Base-by-base conservation (phyloP, 106 monocot species). In the Dioscorea alata region DNA sequence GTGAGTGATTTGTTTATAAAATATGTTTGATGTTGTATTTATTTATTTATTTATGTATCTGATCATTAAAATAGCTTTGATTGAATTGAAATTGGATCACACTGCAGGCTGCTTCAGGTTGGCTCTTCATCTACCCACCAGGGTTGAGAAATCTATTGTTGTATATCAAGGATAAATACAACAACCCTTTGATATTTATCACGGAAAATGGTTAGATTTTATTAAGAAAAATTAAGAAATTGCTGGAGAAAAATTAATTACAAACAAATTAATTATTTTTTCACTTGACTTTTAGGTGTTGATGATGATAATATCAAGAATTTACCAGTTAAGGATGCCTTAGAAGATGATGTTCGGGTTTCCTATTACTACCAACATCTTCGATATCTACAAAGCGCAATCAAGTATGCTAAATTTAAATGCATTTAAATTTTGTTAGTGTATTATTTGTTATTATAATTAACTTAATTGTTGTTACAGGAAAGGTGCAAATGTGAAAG, bases 391-490 rank as follows among this genome's bases (percentile, higher is more conserved):
- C 13, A 13, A 15, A 16, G 19, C 3, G 54, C 54, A 16, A 54
- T 54, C 15, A 54, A 19, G 54, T 54, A 5, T 0, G 54, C 18
- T 17, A 42, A 10, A 42, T 42, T 42, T 42, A 42, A 42, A 28
- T 28, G 28, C 28, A 28, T 28, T 28, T 28, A 28, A 28, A 28
- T n/a, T 28, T 28, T 1, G 28, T 28, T 28, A 28, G 1, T 3
- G 1, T 28, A 28, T 28, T 28, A 3, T 28, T 28, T 28, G 28
- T 42, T 42, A 10, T 42, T 42, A 42, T 42, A 5, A 42, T 54
- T 54, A 18, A 54, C n/a, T 54, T 54, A 54, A n/a, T n/a, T n/a
- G n/a, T n/a, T 31, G 51, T 50, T 35, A 5, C 60, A 70, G 70
- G 18, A 3, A 60, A 60, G 58, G 58, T 8, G 70, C 28, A 16